Base-by-base conservation (phyloP, 352 stramenopile genomes). In the Pythium monospermum region DNA sequence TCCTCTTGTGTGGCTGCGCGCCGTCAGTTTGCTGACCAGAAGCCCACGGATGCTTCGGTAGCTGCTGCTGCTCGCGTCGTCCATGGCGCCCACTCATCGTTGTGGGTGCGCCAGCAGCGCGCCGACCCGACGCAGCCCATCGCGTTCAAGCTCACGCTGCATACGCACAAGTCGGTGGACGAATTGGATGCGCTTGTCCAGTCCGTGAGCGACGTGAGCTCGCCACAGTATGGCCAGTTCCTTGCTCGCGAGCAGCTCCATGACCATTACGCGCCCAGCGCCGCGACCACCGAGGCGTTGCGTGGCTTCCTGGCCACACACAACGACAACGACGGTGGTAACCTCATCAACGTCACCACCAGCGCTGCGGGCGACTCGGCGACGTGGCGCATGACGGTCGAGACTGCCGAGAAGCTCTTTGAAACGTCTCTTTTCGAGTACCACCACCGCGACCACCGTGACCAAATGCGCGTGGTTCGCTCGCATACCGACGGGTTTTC, bases 401-500 rank as follows among this genome's bases (percentile, higher is more conserved):
- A 40, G 5, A 61, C 64, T 18, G 70, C 73, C 26, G 80, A 91
- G 55, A 36, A 40, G 19, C 49, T 83, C 26, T 87, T 91, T 25
- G 31, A 39, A 16, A 89, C 76, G 23, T 40, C 66, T 41, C 48
- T 91, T 31, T 75, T 74, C 47, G 67, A 83, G 44, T 89, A 71
- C 43, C 31, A 36, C 5, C 69, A 83, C 44, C 33, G 44, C 6
- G 32, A 66, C 21, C 38, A 61, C 21, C n/a, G n/a, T n/a, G 28
- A 46, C 5, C 43, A 41, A 2, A 38, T 84, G 41, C 65, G 51
- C 12, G 62, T 91, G 10, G 48, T 87, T 12, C 71, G 78, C 6
- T 76, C 80, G 0, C 46, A 57, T 1, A 54, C 52, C 26, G 26
- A 57, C 10, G 49, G 35, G 13, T 86, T 76, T 44, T 42, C 36